Base-by-base conservation (phyloP, 805 yeast species). In the Allodekkera sacchari region DNA sequence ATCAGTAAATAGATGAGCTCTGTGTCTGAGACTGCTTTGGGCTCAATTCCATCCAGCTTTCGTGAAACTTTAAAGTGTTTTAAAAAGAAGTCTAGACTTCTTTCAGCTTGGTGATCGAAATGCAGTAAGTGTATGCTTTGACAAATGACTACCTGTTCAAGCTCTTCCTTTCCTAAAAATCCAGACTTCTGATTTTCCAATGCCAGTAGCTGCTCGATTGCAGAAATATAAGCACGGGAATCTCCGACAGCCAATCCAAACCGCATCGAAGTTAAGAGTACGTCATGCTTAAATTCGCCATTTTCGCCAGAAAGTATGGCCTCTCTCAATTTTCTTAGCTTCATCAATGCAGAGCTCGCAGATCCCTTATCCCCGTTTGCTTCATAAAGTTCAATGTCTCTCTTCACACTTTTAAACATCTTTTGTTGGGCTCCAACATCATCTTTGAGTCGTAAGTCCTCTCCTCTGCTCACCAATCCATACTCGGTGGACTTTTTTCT, bases 401-500 rank as follows among this genome's bases (percentile, higher is more conserved):
- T 27, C 18, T 62, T 47, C 3, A 75, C 64, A 22, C 51, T 40
- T 2, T 49, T 42, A 42, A 68, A 69, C 31, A 61, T 63, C 18
- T 48, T 50, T 5, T 42, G 45, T 41, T 83, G 55, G 7, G 65
- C 69, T 4, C 34, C 31, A 3, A 57, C 58, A 42, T 68, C 66
- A 4, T 52, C 44, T 42, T 67, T 75, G 25, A 78, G 56, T 24
- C 68, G 47, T 31, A 47, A 48, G 34, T 68, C 76, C 27, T 69
- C 77, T 1, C 83, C 83, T 35, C 84, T 55, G 39, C 83, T 77
- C 6, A 76, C 51, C 30, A 73, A 55, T 0, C 83, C 82, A 38
- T 63, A 72, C 6, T 57, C 64, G 2, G 41, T 32, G 11, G 48
- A 44, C 18, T 42, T 42, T 3, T 34, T 24, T 17, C 43, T 25